These are phyloP conservation scores for Artomyces pyxidatus DNA, from an alignment of 768 basidiomycete genomes.

Conservation along the genomic window DNA sequence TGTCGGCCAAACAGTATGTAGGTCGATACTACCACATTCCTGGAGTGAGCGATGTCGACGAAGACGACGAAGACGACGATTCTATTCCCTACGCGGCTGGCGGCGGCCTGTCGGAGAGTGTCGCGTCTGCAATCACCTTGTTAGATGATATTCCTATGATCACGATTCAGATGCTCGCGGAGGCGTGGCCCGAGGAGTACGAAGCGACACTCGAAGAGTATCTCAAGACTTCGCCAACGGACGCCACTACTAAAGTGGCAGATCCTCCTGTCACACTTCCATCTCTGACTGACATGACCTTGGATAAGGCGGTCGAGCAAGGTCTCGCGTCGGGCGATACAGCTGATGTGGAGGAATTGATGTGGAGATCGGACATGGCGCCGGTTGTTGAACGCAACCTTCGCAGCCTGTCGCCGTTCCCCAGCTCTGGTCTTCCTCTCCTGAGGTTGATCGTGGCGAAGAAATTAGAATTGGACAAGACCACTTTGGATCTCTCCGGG, in stretches of 20 bases:
- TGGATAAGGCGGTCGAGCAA: too few species aligned
- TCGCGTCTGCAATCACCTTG: neutral
- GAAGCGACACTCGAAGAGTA: too few species aligned
- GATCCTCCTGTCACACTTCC: too few species aligned
- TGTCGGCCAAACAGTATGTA: neutral
- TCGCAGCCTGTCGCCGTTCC: neutral
- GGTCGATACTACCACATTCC: neutral
- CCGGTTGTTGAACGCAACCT: neutral
- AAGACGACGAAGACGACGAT: too few species aligned
- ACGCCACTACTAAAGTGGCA: too few species aligned
- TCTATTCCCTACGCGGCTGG: neutral
- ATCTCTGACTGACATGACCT: too few species aligned
- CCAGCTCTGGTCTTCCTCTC: neutral
- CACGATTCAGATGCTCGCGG: neutral
- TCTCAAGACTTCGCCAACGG: too few species aligned
- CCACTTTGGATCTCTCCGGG: neutral
- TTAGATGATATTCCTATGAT: neutral
- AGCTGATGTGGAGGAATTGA: neutral
- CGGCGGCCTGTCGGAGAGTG: neutral
- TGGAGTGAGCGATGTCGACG: too few species aligned
- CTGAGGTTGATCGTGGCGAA: neutral
- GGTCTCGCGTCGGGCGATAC: neutral
- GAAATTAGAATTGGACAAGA: neutral
- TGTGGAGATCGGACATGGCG: neutral
- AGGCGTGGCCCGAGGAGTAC: conserved; percentile 3